A percentile compares a stretch with the other conserved stretches of the same genome.
These are phyloP conservation scores for Phyllosticta paracitricarpa DNA, from an alignment of 2,329 filamentous ascomycete species.

Conservation along the genomic window DNA sequence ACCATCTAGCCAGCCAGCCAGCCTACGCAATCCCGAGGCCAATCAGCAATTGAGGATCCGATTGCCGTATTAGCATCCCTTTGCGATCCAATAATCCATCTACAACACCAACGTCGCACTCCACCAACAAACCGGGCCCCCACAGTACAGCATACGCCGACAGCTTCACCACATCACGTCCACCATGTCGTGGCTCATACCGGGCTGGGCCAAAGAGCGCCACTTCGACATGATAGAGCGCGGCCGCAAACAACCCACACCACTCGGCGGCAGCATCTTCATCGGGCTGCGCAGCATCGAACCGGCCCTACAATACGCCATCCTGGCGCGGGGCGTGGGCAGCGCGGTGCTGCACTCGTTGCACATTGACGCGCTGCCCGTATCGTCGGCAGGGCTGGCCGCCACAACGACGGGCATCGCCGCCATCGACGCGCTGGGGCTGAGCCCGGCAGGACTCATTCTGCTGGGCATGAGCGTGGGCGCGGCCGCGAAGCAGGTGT, in stretches of 20 bases:
- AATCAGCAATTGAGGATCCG: neutral
- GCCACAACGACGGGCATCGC: constrained; percentile 18
- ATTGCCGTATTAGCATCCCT: neutral
- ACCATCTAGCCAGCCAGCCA: neutral
- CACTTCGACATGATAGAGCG: constrained; percentile 28
- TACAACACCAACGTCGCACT: neutral
- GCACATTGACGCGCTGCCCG: constrained; percentile 34
- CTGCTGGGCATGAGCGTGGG: constrained; percentile 46
- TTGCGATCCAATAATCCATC: neutral
- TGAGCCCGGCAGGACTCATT: constrained; percentile 42
- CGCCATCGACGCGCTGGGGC: constrained; percentile 33
- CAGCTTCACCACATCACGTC: neutral
- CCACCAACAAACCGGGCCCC: neutral
- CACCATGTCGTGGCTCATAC: constrained; percentile 1
- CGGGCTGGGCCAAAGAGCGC: neutral
- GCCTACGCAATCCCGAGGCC: neutral
- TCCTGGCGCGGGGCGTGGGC: constrained; percentile 35
- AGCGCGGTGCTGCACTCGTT: constrained; percentile 35
- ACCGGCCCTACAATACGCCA: constrained; percentile 39
- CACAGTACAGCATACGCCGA: neutral
- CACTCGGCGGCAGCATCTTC: constrained; percentile 32
- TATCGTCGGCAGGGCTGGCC: constrained; percentile 22
- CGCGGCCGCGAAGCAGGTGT: constrained; percentile 46
- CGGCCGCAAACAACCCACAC: constrained; percentile 31
- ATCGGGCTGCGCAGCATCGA: constrained; percentile 38